Base-by-base conservation (phyloP, 371 early-diverging fungal genomes). In the Mucor mucedo region DNA sequence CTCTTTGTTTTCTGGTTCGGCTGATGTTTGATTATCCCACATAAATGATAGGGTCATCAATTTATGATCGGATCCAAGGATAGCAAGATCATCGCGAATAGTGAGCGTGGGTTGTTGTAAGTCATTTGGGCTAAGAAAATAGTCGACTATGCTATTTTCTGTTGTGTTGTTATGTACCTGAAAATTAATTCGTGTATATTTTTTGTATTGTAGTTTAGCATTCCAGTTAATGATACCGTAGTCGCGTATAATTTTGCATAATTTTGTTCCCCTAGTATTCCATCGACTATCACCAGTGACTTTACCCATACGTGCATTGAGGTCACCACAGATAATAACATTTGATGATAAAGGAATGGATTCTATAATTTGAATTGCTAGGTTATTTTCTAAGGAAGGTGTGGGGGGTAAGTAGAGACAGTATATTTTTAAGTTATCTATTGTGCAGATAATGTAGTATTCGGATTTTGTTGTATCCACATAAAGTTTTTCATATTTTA, bases 281-380 rank as follows among this genome's bases (percentile, higher is more conserved):
- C 41, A 52, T 28, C 16, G 13, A 16, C 2, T 10, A 16, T 58
- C 65, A 14, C 59, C 65, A 29, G 40, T 58, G 3, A 9, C 7
- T 4, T 9, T 5, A 5, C 45, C 53, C n/a, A 65, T 32, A 4
- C 58, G 21, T 4, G 54, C 59, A 45, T 65, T 65, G 11, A 65
- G 30, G 29, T 58, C 58, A 1, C 65, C 59, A 47, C 65, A 65
- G 11, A 58, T 42, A n/a, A 39, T 39, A 1, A 11, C 11, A 39
- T 6, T 8, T 6, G 40, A 39, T 8, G 40, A 8, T 0, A 39
- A 11, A 2, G 40, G 40, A 11, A 39, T 39, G 11, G 11, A 39
- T 8, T 6, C 6, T 8, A 39, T 6, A 39, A 39, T 39, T 39
- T 39, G 40, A 2, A 39, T 39, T 1, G 40, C 40, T 8, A 11